Evolutionary conservation across 2,329 filamentous ascomycete species (phyloP).

Genomic region (Metarhizium guizhouense): DNA sequence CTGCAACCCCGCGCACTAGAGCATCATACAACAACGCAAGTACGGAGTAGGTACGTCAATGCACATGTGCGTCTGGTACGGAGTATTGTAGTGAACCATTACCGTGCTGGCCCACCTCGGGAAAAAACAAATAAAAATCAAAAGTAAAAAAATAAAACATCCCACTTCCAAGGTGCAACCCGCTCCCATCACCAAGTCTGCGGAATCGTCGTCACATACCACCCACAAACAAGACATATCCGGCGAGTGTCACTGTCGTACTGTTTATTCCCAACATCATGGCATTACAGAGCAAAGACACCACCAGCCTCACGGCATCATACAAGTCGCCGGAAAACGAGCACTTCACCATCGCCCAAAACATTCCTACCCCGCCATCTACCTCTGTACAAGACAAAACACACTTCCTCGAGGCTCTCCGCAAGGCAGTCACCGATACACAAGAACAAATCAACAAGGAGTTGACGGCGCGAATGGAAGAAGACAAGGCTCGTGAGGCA

Average conservation of each 20-base stretch:
- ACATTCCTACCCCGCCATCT: conserved; percentile 25
- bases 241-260: neutral
- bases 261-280: neutral
- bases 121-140: too few relatives aligned
- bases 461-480: conserved; percentile 65
- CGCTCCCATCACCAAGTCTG: too few relatives aligned
- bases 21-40: too few relatives aligned
- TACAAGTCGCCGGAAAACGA: conserved; percentile 45
- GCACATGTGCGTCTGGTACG: too few relatives aligned
- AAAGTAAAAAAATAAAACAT: too few relatives aligned
- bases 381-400: conserved; percentile 40
- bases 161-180: too few relatives aligned
- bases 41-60: too few relatives aligned
- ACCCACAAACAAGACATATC: neutral
- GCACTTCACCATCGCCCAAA: conserved; percentile 33
- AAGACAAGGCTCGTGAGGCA: conserved; percentile 50
- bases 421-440: conserved; percentile 44
- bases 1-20: too few relatives aligned
- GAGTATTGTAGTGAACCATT: too few relatives aligned
- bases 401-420: conserved; percentile 50
- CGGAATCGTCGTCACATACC: neutral
- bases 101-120: too few relatives aligned
- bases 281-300: neutral
- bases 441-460: conserved; percentile 62
- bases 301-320: conserved; percentile 31